A percentile compares a stretch with the other conserved stretches of the same genome.
These are phyloP conservation scores for Medicago ruthenica DNA, from an alignment of 306 rosid species.

Conservation along the genomic window DNA sequence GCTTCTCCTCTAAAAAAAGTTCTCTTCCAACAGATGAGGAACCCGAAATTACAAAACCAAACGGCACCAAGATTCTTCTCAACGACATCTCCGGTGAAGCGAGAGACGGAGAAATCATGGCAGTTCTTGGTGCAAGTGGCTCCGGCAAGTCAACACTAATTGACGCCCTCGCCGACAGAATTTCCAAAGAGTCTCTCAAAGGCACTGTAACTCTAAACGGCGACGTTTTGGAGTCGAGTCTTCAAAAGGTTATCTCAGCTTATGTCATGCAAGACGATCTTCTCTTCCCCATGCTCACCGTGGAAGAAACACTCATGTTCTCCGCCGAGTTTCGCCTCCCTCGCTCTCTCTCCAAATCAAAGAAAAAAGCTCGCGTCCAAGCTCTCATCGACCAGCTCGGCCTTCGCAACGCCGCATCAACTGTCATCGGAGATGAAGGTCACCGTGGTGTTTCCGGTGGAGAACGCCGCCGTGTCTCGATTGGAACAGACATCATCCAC, in stretches of 20 bases:
- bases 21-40: neutral
- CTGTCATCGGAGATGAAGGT: constrained; percentile 90
- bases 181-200: constrained; percentile 74
- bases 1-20: constrained; percentile 16
- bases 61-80: constrained; percentile 59
- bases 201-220: constrained; percentile 68
- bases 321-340: constrained; percentile 90
- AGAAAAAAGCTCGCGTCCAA: constrained; percentile 76
- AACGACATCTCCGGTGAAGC: constrained; percentile 87
- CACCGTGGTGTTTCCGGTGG: constrained; percentile 94
- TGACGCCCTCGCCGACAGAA: constrained; percentile 84
- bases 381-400: constrained; percentile 86
- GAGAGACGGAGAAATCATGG: constrained; percentile 90
- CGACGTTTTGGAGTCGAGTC: constrained; percentile 63
- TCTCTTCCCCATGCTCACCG: constrained; percentile 92
- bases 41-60: constrained; percentile 1
- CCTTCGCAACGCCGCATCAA: constrained; percentile 65
- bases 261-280: constrained; percentile 99
- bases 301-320: constrained; percentile 92
- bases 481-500: constrained; percentile 88
- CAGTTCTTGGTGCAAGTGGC: constrained; percentile 93
- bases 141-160: constrained; percentile 91
- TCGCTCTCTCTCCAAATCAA: constrained; percentile 74
- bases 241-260: constrained; percentile 78
- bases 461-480: constrained; percentile 86